A percentile compares a stretch with the other conserved stretches of the same genome.
These are phyloP conservation scores for Neofusicoccum laricinum DNA, from an alignment of 2,329 filamentous ascomycete species.

Conservation along the genomic window DNA sequence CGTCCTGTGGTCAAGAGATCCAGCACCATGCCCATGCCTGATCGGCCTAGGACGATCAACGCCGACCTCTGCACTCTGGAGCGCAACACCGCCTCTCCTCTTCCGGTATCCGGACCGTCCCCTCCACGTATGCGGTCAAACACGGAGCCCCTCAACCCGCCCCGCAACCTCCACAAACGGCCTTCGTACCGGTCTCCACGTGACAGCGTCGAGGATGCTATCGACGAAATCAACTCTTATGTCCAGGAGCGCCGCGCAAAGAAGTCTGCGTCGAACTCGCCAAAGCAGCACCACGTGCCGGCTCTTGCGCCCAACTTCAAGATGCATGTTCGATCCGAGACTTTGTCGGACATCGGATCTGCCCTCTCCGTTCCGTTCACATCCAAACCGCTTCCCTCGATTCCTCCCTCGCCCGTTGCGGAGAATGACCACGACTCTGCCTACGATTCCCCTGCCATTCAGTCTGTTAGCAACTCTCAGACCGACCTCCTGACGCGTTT, in stretches of 20 bases:
- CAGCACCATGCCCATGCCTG: slow-evolving; percentile 15
- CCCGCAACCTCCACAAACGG: slow-evolving; percentile 25
- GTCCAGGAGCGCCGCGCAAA: slow-evolving; percentile 44
- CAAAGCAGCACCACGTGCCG: slow-evolving; percentile 42
- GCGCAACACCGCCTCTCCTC: neutral
- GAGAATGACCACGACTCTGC: neutral
- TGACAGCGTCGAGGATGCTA: slow-evolving; percentile 43
- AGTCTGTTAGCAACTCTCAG: neutral
- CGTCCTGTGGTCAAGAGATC: slow-evolving; percentile 26
- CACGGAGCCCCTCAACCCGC: slow-evolving; percentile 26
- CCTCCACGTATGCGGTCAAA: slow-evolving; percentile 32
- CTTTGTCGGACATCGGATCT: slow-evolving; percentile 48
- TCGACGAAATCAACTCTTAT: slow-evolving; percentile 49
- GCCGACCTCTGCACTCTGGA: neutral
- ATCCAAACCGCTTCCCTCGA: neutral
- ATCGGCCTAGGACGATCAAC: neutral
- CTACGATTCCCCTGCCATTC: slow-evolving; percentile 4
- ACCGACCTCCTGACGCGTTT: neutral
- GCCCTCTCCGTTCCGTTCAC: slow-evolving; percentile 42
- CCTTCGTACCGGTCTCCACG: slow-evolving; percentile 36
- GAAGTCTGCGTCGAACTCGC: slow-evolving; percentile 27
- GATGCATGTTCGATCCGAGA: slow-evolving; percentile 46
- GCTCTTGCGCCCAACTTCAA: slow-evolving; percentile 45
- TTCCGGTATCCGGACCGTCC: slow-evolving; percentile 16
- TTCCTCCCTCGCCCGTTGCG: neutral